A percentile compares a stretch with the other conserved stretches of the same genome.
These are phyloP conservation scores for Wickerhamiella dianesei DNA, from an alignment of 805 yeast species.

Conservation along the genomic window DNA sequence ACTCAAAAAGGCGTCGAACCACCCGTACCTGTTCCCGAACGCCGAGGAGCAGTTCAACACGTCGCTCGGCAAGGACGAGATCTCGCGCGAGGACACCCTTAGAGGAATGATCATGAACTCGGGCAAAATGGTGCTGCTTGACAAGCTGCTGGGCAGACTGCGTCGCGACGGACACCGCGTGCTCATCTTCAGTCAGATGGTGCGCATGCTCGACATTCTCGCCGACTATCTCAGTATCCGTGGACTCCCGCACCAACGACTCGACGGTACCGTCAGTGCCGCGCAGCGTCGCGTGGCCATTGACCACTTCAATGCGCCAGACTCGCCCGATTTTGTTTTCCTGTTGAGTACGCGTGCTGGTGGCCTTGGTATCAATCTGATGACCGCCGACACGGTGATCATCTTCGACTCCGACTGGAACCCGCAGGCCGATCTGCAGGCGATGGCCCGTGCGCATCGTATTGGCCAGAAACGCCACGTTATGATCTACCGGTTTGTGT, in stretches of 20 bases:
- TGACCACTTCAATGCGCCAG: slow-evolving; percentile 92
- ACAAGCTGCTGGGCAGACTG: slow-evolving; percentile 71
- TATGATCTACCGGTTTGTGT: slow-evolving; percentile 92
- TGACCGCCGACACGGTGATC: slow-evolving; percentile 98
- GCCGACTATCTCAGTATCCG: slow-evolving; percentile 86
- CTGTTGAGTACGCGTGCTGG: slow-evolving; percentile 94
- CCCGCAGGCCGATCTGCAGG: slow-evolving; percentile 97
- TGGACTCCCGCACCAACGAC: slow-evolving; percentile 77
- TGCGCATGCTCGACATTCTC: slow-evolving; percentile 81
- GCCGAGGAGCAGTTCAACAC: slow-evolving; percentile 66
- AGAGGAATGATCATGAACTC: slow-evolving; percentile 94
- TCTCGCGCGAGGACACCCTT: slow-evolving; percentile 62
- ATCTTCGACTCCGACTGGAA: slow-evolving; percentile 99
- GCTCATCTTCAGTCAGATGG: slow-evolving; percentile 93
- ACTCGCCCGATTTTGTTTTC: slow-evolving; percentile 81
- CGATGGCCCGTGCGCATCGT: slow-evolving; percentile 99
- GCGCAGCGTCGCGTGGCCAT: slow-evolving; percentile 86
- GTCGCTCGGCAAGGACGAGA: slow-evolving; percentile 41
- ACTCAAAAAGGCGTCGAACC: slow-evolving; percentile 91
- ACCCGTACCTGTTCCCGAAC: slow-evolving; percentile 86
- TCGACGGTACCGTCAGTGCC: slow-evolving; percentile 95
- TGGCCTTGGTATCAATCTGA: slow-evolving; percentile 92
- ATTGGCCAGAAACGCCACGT: slow-evolving; percentile 99
- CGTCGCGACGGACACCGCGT: slow-evolving; percentile 94
- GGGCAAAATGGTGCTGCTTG: slow-evolving; percentile 94